Base-by-base conservation (phyloP, 208 protist genomes). In the Trypanosoma caninum region DNA sequence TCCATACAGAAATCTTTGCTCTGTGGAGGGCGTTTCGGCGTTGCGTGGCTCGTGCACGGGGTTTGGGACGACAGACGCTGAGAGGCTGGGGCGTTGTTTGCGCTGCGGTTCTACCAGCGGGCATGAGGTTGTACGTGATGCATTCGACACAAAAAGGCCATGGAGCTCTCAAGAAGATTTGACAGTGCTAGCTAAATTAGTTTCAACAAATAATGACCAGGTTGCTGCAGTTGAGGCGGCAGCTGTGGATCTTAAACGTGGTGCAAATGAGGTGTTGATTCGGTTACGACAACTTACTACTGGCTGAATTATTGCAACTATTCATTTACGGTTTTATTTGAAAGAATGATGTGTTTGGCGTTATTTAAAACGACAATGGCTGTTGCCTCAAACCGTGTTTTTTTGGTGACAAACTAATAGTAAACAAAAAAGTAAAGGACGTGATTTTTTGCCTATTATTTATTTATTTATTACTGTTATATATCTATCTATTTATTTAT, bases 41-140 rank as follows among this genome's bases (percentile, higher is more conserved):
- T 42, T 91, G 0, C 74, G 79, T n/a, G 87, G 84, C 30, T 87
- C 79, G 14, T 91, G 82, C 71, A 84, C 57, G 13, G 87, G 87
- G 11, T 80, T 90, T 59, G 82, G 80, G 58, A 88, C 84, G 5
- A 90, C 83, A 23, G 56, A 78, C 10, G 72, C 74, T 4, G 64
- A 50, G 13, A 48, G 55, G 3, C 59, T 78, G 0, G 73, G 78
- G 6, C 58, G 63, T 11, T 91, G 83, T 47, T 42, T 78, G 4
- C 63, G 77, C 58, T 91, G 83, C 58, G 82, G 81, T 18, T 75
- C 63, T 58, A 77, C 65, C 0, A 74, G 87, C 56, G 83, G 84
- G 9, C 87, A 94, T 62, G 72, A 76, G 18, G 69, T 88, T 28
- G 55, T 56, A 4, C 63, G 54, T 22, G 62, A 68, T 34, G 45